Conservation (phyloP, 441 rosid genomes). For the Capsella rubella region DNA sequence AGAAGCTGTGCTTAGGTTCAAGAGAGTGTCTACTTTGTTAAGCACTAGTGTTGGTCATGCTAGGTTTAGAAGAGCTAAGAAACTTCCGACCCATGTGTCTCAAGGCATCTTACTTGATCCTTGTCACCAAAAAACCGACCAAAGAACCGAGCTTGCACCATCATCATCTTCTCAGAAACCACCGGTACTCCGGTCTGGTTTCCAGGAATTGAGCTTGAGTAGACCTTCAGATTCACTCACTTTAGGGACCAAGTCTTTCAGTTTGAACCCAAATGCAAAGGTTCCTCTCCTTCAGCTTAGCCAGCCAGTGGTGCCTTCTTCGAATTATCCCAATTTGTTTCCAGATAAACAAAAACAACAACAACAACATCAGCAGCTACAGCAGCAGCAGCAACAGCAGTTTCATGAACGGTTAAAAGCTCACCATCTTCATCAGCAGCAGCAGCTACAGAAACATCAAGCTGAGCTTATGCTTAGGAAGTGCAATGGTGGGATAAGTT, state of each 20-base stretch:
- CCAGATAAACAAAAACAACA: conserved; percentile 48
- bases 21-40: conserved; percentile 75
- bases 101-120: conserved; percentile 60
- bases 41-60: conserved; percentile 84
- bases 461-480: conserved; percentile 74
- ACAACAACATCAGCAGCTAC: conserved; percentile 45
- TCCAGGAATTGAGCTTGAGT: conserved; percentile 58
- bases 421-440: conserved; percentile 62
- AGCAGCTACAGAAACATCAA: conserved; percentile 68
- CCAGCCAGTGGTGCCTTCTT: conserved; percentile 28
- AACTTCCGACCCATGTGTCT: conserved; percentile 54
- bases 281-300: conserved; percentile 53
- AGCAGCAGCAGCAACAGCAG: conserved; percentile 53
- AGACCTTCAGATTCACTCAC: conserved; percentile 57
- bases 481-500: conserved; percentile 67
- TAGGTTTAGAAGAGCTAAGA: conserved; percentile 79
- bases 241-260: conserved; percentile 60
- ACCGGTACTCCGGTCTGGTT: conserved; percentile 53
- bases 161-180: conserved; percentile 43
- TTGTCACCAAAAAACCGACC: conserved; percentile 10
- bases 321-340: conserved; percentile 31
- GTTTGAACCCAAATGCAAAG: conserved; percentile 64
- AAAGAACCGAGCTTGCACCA: conserved; percentile 46
- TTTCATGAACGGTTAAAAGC: conserved; percentile 44
- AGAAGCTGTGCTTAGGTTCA: conserved; percentile 86